These are phyloP conservation scores for Trametes polyzona DNA, from an alignment of 1,284 basidiomycete species.

Conservation along the genomic window DNA sequence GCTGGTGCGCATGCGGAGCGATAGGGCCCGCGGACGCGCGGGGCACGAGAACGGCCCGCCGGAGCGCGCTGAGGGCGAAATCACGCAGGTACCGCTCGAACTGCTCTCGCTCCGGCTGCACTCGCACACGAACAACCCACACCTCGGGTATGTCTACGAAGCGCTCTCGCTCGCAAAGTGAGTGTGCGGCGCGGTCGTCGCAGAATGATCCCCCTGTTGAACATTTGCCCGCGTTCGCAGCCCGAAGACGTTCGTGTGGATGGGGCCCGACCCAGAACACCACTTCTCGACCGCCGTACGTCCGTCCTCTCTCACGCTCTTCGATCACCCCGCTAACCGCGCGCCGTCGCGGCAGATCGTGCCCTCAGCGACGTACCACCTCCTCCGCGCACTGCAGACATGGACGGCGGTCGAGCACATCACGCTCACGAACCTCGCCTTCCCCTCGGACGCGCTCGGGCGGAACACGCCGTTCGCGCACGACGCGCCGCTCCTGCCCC, in stretches of 20 bases:
- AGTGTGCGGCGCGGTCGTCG: slow-evolving; percentile 23
- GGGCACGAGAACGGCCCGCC: not conserved
- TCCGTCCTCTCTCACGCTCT: slow-evolving; percentile 2
- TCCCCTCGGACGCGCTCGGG: slow-evolving; percentile 33
- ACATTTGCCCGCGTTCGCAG: slow-evolving; percentile 37
- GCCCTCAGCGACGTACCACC: slow-evolving; percentile 42
- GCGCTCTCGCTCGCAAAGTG: slow-evolving; percentile 48
- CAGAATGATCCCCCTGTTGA: not conserved
- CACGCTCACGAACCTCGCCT: slow-evolving; percentile 50
- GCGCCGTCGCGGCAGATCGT: slow-evolving; percentile 47
- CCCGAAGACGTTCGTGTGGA: slow-evolving; percentile 55
- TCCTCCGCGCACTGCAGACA: slow-evolving; percentile 47
- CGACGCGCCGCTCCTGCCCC: slow-evolving; percentile 37
- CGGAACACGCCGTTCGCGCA: slow-evolving; percentile 22
- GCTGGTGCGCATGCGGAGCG: too few relatives aligned
- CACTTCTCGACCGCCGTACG: slow-evolving; percentile 63
- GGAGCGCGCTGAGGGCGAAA: not conserved
- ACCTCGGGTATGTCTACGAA: slow-evolving; percentile 41
- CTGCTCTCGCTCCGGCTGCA: slow-evolving; percentile 45
- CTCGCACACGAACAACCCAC: slow-evolving; percentile 44
- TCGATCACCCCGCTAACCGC: not conserved
- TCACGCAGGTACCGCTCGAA: slow-evolving; percentile 34
- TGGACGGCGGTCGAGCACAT: slow-evolving; percentile 52
- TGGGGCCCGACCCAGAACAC: slow-evolving; percentile 59
- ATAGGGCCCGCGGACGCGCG: too few relatives aligned